Evolutionary conservation across 2,329 filamentous ascomycete species (phyloP).

Genomic region (Xylaria arbuscula): DNA sequence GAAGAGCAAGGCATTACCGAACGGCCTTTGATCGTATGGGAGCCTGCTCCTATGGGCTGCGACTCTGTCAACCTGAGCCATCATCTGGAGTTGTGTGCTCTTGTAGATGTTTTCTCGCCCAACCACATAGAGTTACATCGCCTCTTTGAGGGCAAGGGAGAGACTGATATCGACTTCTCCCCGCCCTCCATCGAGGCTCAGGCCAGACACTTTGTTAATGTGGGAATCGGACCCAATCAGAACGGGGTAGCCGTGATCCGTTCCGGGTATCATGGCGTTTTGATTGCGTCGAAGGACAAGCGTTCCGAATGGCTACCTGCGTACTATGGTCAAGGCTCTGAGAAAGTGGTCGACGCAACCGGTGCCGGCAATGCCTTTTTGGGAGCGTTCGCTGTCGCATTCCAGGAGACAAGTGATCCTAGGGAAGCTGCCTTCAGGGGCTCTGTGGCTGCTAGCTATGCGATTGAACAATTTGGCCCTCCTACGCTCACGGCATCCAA

Average conservation of each 20-base stretch:
- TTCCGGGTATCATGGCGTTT: conserved; percentile 29
- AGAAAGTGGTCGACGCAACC: conserved; percentile 21
- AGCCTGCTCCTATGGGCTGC: conserved; percentile 30
- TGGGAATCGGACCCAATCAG: conserved; percentile 15
- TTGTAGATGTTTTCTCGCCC: conserved; percentile 31
- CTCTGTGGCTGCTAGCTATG: conserved; percentile 30
- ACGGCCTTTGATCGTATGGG: conserved; percentile 29
- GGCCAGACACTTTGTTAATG: conserved; percentile 5
- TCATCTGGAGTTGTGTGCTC: conserved; percentile 11
- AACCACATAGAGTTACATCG: conserved; percentile 26
- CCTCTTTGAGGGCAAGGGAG: conserved; percentile 20
- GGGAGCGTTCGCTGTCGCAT: conserved; percentile 28
- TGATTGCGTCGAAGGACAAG: neutral
- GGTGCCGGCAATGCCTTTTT: conserved; percentile 33
- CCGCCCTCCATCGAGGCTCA: conserved; percentile 9
- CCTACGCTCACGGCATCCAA: conserved; percentile 1
- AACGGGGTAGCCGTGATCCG: conserved; percentile 20
- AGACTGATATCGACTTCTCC: conserved; percentile 21
- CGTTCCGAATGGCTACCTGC: conserved; percentile 26
- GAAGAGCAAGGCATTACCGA: conserved; percentile 21
- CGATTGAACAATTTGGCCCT: conserved; percentile 30
- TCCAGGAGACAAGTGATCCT: conserved; percentile 21
- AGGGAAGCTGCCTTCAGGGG: conserved; percentile 17
- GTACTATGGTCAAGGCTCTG: conserved; percentile 17
- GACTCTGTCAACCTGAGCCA: neutral